Evolutionary conservation across 441 rosid genomes (phyloP), one percentile per base, ranked within the genome.

Genomic region (Brassica hybrid): DNA sequence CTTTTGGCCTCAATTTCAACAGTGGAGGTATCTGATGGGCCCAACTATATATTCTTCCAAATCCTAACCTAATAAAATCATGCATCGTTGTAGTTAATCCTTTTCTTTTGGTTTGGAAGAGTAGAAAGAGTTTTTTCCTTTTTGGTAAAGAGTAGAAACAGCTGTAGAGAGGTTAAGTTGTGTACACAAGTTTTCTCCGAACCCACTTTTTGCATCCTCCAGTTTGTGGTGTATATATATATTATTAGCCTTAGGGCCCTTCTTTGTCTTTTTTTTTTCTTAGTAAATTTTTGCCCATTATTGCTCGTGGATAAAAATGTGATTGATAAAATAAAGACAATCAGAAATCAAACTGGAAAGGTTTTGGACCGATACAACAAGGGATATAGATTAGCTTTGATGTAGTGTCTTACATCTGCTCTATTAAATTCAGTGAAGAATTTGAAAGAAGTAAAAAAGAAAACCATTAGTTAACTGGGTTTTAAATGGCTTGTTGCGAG

Each of bases 141-240:
- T 16, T 7, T 17, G 23, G 21, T 54, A 50, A 45, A n/a, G n/a
- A 25, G 50, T 67, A 74, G 72, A 65, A 65, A 73, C 77, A 34
- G 64, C 11, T 54, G 58, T 65, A 56, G 71, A 65, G 65, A 63
- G 71, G 71, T 73, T 21, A 34, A 52, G 43, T 54, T 21, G 10
- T 73, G 77, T 74, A 66, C 72, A 74, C 38, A 16, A 52, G 71
- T 67, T 25, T 45, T 18, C 38, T 67, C 19, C 60, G 16, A 66
- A 57, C 27, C 66, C 65, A 38, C 45, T 41, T 74, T 65, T 56
- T 74, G 65, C 30, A 38, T 16, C 58, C 65, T 17, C 72, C 72
- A 56, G 41, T 57, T 66, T 25, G 66, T 66, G 72, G 48, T 57
- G 52, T n/a, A n/a, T 54, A 65, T 52, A 14, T 52, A 52, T 52